Evolutionary conservation across 129 eudicot genomes (phyloP), one percentile per base, ranked within the genome.

Genomic region (Flaveria ramosissima): DNA sequence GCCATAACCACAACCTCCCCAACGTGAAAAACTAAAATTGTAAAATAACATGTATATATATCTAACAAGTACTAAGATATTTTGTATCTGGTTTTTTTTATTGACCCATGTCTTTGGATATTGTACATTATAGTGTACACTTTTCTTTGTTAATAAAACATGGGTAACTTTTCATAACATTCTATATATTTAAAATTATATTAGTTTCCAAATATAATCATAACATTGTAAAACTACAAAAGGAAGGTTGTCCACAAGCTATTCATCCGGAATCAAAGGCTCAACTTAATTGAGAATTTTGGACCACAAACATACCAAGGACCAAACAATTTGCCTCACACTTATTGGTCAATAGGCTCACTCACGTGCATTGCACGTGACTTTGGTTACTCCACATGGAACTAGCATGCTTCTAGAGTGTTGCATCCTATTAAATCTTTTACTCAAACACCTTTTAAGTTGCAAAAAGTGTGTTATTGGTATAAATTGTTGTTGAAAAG

Each of bases 241-340:
- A 43, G 20, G 39, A 77, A 55, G 12, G 57, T 19, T 68, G 59
- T 59, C 82, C 82, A 78, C 77, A 32, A 2, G 61, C 43, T 17
- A 78, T 16, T 71, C 72, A 78, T 78, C 77, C 52, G 1, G 1
- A 21, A 70, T 9, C 51, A 70, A 36, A 46, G 71, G 77, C 77
- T 70, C 17, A 70, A 15, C 13, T 78, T 78, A 21, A 46, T 56
- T 15, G 26, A 9, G 9, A 24, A 16, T 15, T 53, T 19, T 53
- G 45, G 41, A 59, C 71, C 76, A 47, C 8, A n/a, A 24, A 45
- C 50, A 8, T 45, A 45, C 50, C 50, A 45, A 45, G 12, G 11
- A 45, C 50, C 50, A 45, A 45, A 45, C 50, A 45, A 45, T 11
- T 45, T 45, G 50, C 50, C 2, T 48, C 53, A 14, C 19, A 7